Evolutionary conservation across 2,329 filamentous ascomycete genomes (phyloP).

Genomic region (Phialophora chinensis): DNA sequence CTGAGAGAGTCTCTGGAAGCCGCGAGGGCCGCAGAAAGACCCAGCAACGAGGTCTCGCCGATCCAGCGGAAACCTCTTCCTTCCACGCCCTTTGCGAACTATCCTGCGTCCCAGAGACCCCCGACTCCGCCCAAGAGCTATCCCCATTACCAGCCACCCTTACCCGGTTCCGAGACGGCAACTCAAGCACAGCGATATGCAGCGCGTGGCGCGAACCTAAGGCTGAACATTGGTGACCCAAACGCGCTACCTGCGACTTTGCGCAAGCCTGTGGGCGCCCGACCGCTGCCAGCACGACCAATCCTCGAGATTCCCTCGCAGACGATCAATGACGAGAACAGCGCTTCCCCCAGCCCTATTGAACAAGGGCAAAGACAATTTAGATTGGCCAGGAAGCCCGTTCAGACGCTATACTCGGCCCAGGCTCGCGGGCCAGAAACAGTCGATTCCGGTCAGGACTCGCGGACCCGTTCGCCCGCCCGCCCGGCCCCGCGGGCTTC

Average conservation of each 20-base stretch:
- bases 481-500: background rate
- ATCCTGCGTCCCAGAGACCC: conserved; percentile 34
- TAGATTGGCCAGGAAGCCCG: conserved; percentile 27
- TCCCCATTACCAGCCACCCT: conserved; percentile 33
- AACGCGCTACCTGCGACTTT: background rate
- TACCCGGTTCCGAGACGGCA: conserved; percentile 18
- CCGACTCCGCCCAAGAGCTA: conserved; percentile 37
- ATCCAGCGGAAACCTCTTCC: conserved; percentile 41
- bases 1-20: conserved; percentile 49
- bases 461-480: background rate
- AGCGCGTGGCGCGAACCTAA: conserved; percentile 32
- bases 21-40: conserved; percentile 38
- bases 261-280: conserved; percentile 35
- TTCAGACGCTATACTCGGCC: conserved; percentile 15
- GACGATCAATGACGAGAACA: background rate
- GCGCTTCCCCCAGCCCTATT: conserved; percentile 6
- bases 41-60: conserved; percentile 18
- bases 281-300: conserved; percentile 24
- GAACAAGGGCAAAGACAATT: conserved; percentile 18
- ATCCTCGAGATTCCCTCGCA: conserved; percentile 7
- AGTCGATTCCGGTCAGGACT: background rate
- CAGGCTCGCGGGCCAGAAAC: background rate
- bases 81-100: conserved; percentile 32
- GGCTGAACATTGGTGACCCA: conserved; percentile 22
- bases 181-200: conserved; percentile 34